Base-by-base conservation (phyloP, 2,329 filamentous ascomycete genomes). In the Aspergillus cejpii region DNA sequence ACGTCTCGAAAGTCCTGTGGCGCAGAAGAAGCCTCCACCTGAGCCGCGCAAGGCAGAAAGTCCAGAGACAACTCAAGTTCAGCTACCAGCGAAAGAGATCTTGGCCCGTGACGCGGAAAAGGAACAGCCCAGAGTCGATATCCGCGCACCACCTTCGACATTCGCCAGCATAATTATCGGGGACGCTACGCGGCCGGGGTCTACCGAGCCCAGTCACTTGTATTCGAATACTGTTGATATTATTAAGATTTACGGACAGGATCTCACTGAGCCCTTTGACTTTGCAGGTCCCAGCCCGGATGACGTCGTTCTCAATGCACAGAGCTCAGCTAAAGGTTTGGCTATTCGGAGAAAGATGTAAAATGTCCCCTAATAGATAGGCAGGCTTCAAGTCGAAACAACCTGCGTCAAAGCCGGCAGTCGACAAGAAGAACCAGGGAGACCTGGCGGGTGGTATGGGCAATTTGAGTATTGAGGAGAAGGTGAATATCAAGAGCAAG, bases 271-370 rank as follows among this genome's bases (percentile, higher is more conserved):
- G 65, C 59, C 60, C 37, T 73, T 71, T 64, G 68, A 83, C 47
- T 96, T 96, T 71, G 75, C 83, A 74, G 80, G 81, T 64, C 90
- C 91, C 44, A 96, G 90, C 69, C 90, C 90, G 55, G 90, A 97
- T 72, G 90, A 96, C 66, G 72, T 92, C 61, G 86, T 96, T 59
- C 76, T 88, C 51, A 81, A 83, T 66, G 91, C 90, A 56, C 91
- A 95, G 75, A 83, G 57, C 51, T 66, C 62, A 59, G 66, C 83
- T 70, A 85, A 89, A 87, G 84, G 85, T 88, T 86, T 82, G 81
- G 60, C 64, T 53, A 61, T 65, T 63, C 66, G 64, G 58, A 61
- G 56, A 54, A 63, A 62, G 54, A 60, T 58, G 54, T 64, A 54
- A 57, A 53, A 51, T 45, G 48, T 40, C 47, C 49, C 62, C 65